A percentile compares a stretch with the other conserved stretches of the same genome.
phyloP scores from a whole-genome alignment of 2,329 filamentous ascomycete genomes.

The Cadophora gregata region DNA sequence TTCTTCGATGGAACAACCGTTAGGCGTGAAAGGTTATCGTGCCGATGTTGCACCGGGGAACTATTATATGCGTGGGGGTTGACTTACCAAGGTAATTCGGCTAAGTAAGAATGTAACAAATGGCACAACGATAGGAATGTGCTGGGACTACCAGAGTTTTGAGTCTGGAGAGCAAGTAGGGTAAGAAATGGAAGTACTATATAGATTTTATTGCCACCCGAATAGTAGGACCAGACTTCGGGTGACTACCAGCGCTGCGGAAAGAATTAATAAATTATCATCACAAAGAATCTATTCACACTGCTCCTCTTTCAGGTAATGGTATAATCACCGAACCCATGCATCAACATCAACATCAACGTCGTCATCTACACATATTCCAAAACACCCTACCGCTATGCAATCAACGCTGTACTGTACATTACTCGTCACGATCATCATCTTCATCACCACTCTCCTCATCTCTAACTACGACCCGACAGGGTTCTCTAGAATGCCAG shows the following conservation, averaged over 20 bases:
- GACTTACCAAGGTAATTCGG: too few species aligned
- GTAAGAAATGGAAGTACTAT: too few species aligned
- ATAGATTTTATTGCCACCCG: too few species aligned
- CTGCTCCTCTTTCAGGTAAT: background rate
- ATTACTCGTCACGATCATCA: conserved; percentile 29
- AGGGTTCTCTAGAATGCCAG: conserved; percentile 68
- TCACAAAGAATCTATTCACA: background rate
- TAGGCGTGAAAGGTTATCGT: background rate
- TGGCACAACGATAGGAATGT: too few species aligned
- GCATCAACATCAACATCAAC: background rate
- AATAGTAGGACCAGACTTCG: background rate
- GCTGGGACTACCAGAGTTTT: too few species aligned
- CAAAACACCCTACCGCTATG: conserved; percentile 26
- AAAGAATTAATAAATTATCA: background rate
- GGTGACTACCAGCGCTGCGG: background rate
- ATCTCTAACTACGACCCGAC: conserved; percentile 60
- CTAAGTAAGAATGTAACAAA: too few species aligned
- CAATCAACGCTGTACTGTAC: conserved; percentile 30
- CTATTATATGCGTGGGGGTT: background rate
- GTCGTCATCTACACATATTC: conserved; percentile 14
- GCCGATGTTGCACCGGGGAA: background rate
- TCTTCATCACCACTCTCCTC: conserved; percentile 37
- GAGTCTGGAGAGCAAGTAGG: too few species aligned
- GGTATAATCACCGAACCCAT: background rate
- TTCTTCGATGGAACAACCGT: too few species aligned